Base-by-base conservation (phyloP, 495 filamentous ascomycete species). In the Oleoguttula mirabilis region DNA sequence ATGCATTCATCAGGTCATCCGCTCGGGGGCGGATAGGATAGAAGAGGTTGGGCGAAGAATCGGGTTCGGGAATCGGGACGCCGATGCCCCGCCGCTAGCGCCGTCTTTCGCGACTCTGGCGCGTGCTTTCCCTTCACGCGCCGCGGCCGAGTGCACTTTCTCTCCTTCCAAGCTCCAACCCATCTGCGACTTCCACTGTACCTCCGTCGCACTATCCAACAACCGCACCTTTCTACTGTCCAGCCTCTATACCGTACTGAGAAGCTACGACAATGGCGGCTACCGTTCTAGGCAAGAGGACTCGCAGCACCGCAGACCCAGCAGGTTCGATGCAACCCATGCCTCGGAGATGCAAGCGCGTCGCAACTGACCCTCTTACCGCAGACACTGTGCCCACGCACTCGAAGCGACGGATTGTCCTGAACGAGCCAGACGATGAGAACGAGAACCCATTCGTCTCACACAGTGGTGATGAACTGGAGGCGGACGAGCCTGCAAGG, bases 321-420 rank as follows among this genome's bases (percentile, higher is more conserved):
- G 44, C 39, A 44, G 44, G 52, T 52, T 15, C 36, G 31, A 36
- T 8, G 21, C 43, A 19, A 15, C 20, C 16, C 17, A n/a, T 32
- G 21, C 30, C 31, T 36, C 12, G 10, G 7, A 1, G 6, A 33
- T 12, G 19, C 23, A 21, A 37, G 8, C 32, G 6, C 8, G 10
- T 30, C n/a, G 10, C 22, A 24, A 41, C 33, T 42, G 34, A 41
- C 44, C 10, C 7, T 16, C 4, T 10, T 27, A 23, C 10, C 10
- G 21, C 36, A 44, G 48, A 48, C 35, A 22, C 25, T 7, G 23
- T 51, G 52, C 60, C 47, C 50, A 75, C 69, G 47, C 69, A 63
- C 60, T 77, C 67, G 64, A 87, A 72, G 66, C 75, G 70, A 63
- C 76, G 72, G 55, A 73, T 64, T 47, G 67, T 66, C 51, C 55